Conservation (phyloP, 129 eudicot species). For the Solidago caesia region DNA sequence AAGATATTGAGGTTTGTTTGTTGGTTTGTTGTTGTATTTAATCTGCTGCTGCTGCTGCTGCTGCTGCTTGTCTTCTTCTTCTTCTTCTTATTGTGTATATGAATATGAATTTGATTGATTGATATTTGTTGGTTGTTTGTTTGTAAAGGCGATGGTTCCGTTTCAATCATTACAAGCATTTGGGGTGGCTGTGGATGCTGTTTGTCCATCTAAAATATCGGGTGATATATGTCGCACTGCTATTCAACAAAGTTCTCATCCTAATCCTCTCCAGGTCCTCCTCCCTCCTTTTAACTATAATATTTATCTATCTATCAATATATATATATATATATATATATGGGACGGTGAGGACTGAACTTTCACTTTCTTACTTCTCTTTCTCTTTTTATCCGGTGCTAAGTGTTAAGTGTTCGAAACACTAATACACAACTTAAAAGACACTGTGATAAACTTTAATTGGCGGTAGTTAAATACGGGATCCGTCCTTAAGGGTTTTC, state of each 20-base stretch:
- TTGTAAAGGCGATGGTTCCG: conserved; percentile 85
- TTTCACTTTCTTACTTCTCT: too few relatives aligned
- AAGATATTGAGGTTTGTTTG: conserved; percentile 69
- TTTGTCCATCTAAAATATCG: conserved; percentile 85
- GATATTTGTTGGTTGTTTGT: not conserved
- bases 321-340: too few relatives aligned
- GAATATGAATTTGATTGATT: not conserved
- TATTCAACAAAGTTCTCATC: conserved; percentile 57
- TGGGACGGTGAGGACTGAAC: too few relatives aligned
- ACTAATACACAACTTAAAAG: too few relatives aligned
- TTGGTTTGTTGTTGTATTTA: not conserved
- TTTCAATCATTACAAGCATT: conserved; percentile 87
- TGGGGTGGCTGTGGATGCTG: conserved; percentile 87
- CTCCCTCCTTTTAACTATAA: not conserved
- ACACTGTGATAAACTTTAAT: too few relatives aligned
- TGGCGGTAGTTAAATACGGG: too few relatives aligned
- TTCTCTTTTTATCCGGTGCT: too few relatives aligned
- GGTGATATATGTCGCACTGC: conserved; percentile 92
- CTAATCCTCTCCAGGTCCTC: conserved; percentile 56
- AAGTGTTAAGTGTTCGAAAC: too few relatives aligned
- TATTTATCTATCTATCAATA: too few relatives aligned
- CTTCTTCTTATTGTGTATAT: too few relatives aligned
- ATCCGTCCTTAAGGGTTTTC: too few relatives aligned
- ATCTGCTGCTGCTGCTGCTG: not conserved
- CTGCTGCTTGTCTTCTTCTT: too few relatives aligned